These are phyloP conservation scores for Coniochaeta sp. DNA, from an alignment of 2,329 filamentous ascomycete species.

Conservation along the genomic window DNA sequence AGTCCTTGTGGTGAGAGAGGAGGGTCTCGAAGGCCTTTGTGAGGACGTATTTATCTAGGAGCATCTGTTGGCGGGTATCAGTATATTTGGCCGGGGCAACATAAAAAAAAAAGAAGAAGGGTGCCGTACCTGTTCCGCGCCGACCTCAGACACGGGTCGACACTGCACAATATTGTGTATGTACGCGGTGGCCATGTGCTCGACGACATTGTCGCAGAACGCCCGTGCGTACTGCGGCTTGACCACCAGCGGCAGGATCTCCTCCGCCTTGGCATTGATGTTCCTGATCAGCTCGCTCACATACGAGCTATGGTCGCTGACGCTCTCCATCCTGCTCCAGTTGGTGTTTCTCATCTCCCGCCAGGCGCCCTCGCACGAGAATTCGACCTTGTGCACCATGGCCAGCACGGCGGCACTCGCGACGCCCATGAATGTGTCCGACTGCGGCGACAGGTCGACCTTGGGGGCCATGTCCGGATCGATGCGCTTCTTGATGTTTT, in stretches of 20 bases:
- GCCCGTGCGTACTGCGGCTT: conserved; percentile 93
- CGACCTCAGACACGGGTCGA: conserved; percentile 84
- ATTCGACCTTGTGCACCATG: conserved; percentile 76
- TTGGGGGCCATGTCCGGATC: conserved; percentile 67
- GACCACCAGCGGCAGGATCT: conserved; percentile 69
- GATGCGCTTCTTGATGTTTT: conserved; percentile 87
- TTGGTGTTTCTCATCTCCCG: conserved; percentile 95
- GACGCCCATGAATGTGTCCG: conserved; percentile 91
- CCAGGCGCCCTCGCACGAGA: conserved; percentile 80
- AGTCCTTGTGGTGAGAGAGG: conserved; percentile 52
- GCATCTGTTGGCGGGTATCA: conserved; percentile 55
- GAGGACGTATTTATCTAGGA: conserved; percentile 87
- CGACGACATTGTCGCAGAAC: conserved; percentile 93
- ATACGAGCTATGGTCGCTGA: conserved; percentile 90
- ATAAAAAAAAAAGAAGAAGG: background rate
- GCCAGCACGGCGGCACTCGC: conserved; percentile 80
- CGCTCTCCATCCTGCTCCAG: conserved; percentile 89
- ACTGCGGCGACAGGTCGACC: conserved; percentile 87
- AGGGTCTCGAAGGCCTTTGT: conserved; percentile 72
- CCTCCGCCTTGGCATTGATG: conserved; percentile 63
- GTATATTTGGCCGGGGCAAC: conserved; percentile 5
- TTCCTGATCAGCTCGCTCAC: conserved; percentile 72
- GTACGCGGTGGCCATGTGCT: conserved; percentile 73
- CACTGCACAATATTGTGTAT: conserved; percentile 81
- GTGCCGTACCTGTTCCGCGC: conserved; percentile 70